Base-by-base conservation (phyloP, 2,329 filamentous ascomycete genomes). In the Hortaea sp. region DNA sequence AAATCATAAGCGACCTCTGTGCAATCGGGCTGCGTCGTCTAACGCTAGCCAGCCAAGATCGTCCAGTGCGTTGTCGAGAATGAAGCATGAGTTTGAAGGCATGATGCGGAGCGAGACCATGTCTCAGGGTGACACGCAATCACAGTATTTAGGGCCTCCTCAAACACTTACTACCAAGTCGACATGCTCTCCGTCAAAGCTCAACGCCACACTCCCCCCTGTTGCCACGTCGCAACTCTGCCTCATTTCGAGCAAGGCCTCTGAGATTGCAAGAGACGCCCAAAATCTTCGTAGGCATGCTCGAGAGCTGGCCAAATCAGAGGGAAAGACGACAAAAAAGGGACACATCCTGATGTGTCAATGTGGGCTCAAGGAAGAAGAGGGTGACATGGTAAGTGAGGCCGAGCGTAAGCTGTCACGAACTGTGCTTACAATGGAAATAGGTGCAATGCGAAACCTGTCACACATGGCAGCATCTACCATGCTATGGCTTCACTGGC, bases 401-500 rank as follows among this genome's bases (percentile, higher is more conserved):
- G 20, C 20, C 20, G 20, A 20, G 20, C 20, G 20, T 20, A 20
- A 20, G 20, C 20, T 20, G 20, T 20, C 20, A 20, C 20, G 4
- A 20, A 20, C 4, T 20, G 20, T 35, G 7, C 32, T 35, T 9
- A 35, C 32, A 35, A n/a, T 35, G 9, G 32, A 9, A 9, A 35
- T n/a, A 35, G 32, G 32, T 71, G 54, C 44, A 64, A 46, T 75
- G 72, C 50, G 47, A 53, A 9, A 71, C 66, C 49, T 75, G 71
- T 51, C 52, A 61, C 34, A 68, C 60, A 7, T 68, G 64, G 54
- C 72, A 75, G 50, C 72, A 75, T 57, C 45, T 66, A 28, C 53
- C 63, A 35, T 75, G 72, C 54, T 72, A 73, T 48, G 72, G 71
- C 5, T 73, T 68, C 50, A 53, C 55, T 6, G 58, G 52, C 13